A percentile compares a stretch with the other conserved stretches of the same genome.
Evolutionary conservation across 495 filamentous ascomycete species (phyloP).

Genomic region (Terfezia boudieri): DNA sequence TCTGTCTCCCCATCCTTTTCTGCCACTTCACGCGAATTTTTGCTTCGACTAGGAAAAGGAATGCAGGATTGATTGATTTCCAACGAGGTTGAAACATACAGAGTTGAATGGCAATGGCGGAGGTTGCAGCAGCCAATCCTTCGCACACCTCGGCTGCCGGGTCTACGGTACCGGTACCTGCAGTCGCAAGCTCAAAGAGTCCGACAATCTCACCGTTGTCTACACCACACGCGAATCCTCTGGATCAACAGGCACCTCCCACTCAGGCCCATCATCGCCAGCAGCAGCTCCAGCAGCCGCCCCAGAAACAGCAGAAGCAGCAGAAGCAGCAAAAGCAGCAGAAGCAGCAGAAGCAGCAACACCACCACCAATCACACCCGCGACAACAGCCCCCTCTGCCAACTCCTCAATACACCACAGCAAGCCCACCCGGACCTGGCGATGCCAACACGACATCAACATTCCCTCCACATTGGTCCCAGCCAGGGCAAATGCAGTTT

Average conservation of each 20-base stretch:
- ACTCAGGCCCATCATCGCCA: slow-evolving; percentile 2
- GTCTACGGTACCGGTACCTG: slow-evolving; percentile 11
- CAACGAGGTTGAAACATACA: neutral
- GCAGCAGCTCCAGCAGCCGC: slow-evolving; percentile 8
- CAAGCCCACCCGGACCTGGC: neutral
- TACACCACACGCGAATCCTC: slow-evolving; percentile 15
- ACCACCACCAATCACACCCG: neutral
- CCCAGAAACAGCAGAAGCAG: slow-evolving; percentile 13
- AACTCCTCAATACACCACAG: neutral
- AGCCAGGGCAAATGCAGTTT: slow-evolving; percentile 3
- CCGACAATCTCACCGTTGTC: slow-evolving; percentile 16
- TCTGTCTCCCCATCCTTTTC: slow-evolving; percentile 1
- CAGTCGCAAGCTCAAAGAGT: slow-evolving; percentile 19
- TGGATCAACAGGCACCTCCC: slow-evolving; percentile 1
- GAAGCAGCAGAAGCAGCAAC: slow-evolving; percentile 13
- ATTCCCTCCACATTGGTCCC: neutral
- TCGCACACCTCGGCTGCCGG: slow-evolving; percentile 19
- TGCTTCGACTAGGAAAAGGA: slow-evolving; percentile 1
- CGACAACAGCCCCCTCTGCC: slow-evolving; percentile 1
- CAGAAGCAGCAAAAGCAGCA: slow-evolving; percentile 19
- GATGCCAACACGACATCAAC: neutral
- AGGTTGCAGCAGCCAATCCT: slow-evolving; percentile 18
- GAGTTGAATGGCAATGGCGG: slow-evolving; percentile 11
- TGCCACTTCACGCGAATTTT: slow-evolving; percentile 2
- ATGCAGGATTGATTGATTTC: neutral